Base-by-base conservation (phyloP, 106 monocot genomes). In the Acorus calamus region DNA sequence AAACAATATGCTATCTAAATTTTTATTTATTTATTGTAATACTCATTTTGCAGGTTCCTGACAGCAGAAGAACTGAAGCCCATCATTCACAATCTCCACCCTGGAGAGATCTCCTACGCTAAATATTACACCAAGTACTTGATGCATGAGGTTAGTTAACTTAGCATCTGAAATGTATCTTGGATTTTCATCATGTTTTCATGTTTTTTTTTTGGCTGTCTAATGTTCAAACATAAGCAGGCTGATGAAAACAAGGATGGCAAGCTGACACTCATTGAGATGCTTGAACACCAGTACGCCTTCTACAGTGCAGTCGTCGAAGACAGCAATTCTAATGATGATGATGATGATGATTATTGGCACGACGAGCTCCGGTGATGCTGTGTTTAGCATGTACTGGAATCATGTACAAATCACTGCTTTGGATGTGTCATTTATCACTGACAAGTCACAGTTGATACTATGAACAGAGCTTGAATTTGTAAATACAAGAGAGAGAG, bases 21-120 rank as follows among this genome's bases (percentile, higher is more conserved):
- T 0, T 28, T 0, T 28, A 28, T 28, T 28, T 28, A 0, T 28
- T 28, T 28, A 28, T 28, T 28, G 28, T 28, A 28, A 28, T 28
- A 28, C 28, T 28, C 28, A 57, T 4, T 46, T 60, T 74, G 42
- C 63, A 71, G 76, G 13, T 72, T 62, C 72, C 58, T 76, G 58
- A 67, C 76, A 57, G 62, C 66, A 45, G 75, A 80, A 65, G 75
- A 80, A 61, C 46, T 66, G 59, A 70, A 62, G 48, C 71, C 80
- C 2, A 64, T 76, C 45, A 43, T 71, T 4, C 61, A 71, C 12
- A 43, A 61, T 7, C 71, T 75, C 11, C 43, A 67, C 44, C 71
- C 80, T 45, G 75, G 75, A 28, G 75, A 80, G 60, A 50, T 80
- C 58, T 70, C 66, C 4, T 50, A 70, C 42, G 65, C 76, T 7